A percentile compares a stretch with the other conserved stretches of the same genome.
Evolutionary conservation across 805 yeast genomes (phyloP).

Genomic region (Cyberlindnera xylosilytica): DNA sequence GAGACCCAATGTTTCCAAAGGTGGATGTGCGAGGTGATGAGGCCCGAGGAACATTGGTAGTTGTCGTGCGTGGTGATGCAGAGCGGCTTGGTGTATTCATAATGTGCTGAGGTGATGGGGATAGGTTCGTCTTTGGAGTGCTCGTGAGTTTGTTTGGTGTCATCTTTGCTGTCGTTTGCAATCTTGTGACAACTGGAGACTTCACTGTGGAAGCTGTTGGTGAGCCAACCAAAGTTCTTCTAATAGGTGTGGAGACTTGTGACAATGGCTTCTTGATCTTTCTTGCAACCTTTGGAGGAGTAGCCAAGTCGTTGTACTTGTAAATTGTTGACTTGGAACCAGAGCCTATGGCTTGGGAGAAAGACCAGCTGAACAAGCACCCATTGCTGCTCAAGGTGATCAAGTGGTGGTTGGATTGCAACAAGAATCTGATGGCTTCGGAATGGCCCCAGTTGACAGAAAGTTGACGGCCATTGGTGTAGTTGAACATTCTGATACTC

Average conservation of each 20-base stretch:
- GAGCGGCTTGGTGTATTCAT: not conserved
- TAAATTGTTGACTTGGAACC: conserved; percentile 14
- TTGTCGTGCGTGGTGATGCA: conserved; percentile 11
- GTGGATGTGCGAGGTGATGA: conserved; percentile 11
- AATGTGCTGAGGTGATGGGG: conserved; percentile 12
- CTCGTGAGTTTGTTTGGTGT: conserved; percentile 23
- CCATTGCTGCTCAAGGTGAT: conserved; percentile 51
- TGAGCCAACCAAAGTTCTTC: conserved; percentile 7
- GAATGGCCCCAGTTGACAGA: conserved; percentile 61
- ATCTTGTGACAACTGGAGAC: conserved; percentile 16
- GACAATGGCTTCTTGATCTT: conserved; percentile 23
- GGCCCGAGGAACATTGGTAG: not conserved
- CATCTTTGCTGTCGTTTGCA: conserved; percentile 21
- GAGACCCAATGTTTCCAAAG: conserved; percentile 3
- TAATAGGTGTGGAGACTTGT: conserved; percentile 17
- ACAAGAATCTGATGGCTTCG: conserved; percentile 41
- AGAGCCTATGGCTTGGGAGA: not conserved
- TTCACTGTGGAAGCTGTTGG: conserved; percentile 9
- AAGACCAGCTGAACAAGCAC: conserved; percentile 49
- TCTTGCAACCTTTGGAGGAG: conserved; percentile 27
- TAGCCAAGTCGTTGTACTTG: conserved; percentile 17
- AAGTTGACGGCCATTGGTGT: conserved; percentile 42
- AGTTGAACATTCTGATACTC: conserved; percentile 49
- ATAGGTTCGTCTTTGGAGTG: conserved; percentile 18
- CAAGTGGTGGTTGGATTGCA: conserved; percentile 26